Evolutionary conservation across 2,329 filamentous ascomycete species (phyloP).

Genomic region (Cladosporium sp.): DNA sequence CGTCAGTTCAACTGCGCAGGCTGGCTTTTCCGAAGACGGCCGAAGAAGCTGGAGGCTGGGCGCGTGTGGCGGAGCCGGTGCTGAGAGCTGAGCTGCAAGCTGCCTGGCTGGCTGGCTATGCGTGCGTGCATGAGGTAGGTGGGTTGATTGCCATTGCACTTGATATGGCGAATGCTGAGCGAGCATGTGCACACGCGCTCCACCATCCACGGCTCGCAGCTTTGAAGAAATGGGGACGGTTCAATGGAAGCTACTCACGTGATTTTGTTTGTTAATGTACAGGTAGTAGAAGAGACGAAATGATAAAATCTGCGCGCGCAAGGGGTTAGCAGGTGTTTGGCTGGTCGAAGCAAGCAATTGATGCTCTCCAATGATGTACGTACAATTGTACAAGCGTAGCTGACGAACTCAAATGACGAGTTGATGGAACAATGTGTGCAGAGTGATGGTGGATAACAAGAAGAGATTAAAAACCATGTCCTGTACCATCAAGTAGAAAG

Average conservation of each 20-base stretch:
- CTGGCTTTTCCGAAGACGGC: neutral
- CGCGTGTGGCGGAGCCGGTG: neutral
- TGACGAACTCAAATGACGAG: neutral
- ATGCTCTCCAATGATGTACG: neutral
- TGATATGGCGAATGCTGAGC: conserved; percentile 3
- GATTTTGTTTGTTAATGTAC: neutral
- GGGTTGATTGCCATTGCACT: conserved; percentile 3
- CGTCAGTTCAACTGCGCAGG: neutral
- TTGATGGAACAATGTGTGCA: neutral
- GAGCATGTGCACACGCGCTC: neutral
- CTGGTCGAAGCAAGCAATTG: neutral
- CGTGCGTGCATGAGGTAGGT: neutral
- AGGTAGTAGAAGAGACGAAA: neutral
- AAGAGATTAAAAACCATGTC: neutral
- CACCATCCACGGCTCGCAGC: neutral
- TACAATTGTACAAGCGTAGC: conserved; percentile 14
- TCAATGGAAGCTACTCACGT: conserved; percentile 11
- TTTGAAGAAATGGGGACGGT: neutral
- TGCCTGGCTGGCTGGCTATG: neutral
- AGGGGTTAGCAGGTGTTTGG: conserved; percentile 2
- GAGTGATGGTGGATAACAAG: conserved; percentile 1
- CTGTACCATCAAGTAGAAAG: neutral
- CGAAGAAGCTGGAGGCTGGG: conserved; percentile 7
- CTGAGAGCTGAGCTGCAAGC: neutral
- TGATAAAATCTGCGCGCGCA: conserved; percentile 1